These are phyloP conservation scores for Daedaleopsis nitida DNA, from an alignment of 768 basidiomycete genomes.

Conservation along the genomic window DNA sequence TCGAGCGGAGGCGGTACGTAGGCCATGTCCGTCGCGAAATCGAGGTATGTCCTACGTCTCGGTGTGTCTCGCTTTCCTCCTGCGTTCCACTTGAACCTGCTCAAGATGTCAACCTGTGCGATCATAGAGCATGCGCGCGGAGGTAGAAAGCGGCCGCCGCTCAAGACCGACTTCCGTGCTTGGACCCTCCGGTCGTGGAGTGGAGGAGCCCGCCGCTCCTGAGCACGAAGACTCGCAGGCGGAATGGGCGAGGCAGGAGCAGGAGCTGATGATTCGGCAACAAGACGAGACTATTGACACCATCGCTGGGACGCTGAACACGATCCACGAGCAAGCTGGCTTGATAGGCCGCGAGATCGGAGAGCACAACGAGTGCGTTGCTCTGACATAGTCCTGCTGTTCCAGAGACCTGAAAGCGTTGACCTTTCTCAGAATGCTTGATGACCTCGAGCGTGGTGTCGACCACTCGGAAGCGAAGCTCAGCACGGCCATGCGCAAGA, in stretches of 20 bases:
- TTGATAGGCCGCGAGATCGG: slow-evolving; percentile 92
- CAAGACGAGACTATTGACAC: slow-evolving; percentile 90
- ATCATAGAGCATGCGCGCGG: slow-evolving; percentile 77
- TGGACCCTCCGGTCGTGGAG: slow-evolving; percentile 10
- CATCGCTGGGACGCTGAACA: slow-evolving; percentile 84
- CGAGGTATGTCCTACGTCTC: slow-evolving; percentile 52
- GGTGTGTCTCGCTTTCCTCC: slow-evolving; percentile 1
- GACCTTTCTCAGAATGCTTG: slow-evolving; percentile 63
- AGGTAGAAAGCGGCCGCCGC: slow-evolving; percentile 42
- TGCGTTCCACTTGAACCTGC: not conserved
- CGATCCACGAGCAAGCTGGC: slow-evolving; percentile 87
- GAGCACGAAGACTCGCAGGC: slow-evolving; percentile 61
- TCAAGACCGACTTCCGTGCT: slow-evolving; percentile 28
- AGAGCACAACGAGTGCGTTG: slow-evolving; percentile 85
- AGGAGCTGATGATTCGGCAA: slow-evolving; percentile 84
- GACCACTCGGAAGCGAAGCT: slow-evolving; percentile 71
- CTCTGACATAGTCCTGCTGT: slow-evolving; percentile 16
- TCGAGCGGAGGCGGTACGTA: slow-evolving; percentile 75
- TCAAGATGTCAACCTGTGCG: slow-evolving; percentile 29
- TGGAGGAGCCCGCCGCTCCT: slow-evolving; percentile 1
- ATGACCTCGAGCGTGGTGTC: slow-evolving; percentile 80
- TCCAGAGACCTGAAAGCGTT: not conserved
- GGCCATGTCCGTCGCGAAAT: slow-evolving; percentile 73
- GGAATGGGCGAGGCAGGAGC: slow-evolving; percentile 85
- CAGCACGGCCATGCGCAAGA: slow-evolving; percentile 62